Base-by-base conservation (phyloP, 306 rosid species). In the Crotalaria pallida region DNA sequence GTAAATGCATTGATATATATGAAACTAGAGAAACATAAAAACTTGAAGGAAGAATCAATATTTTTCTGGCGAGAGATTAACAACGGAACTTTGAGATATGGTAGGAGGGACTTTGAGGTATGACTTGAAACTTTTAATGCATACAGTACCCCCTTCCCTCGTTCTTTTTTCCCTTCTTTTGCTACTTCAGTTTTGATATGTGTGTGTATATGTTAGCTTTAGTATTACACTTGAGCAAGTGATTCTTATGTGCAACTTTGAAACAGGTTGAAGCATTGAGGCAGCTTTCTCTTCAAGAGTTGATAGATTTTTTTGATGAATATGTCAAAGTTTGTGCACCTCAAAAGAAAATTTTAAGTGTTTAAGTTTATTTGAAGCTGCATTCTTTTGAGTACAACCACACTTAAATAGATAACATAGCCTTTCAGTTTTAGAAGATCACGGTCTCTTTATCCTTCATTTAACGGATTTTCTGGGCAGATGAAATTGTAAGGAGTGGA, bases 101-200 rank as follows among this genome's bases (percentile, higher is more conserved):
- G 88, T 69, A 80, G 98, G 75, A 94, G 66, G 83, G 95, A 88
- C 71, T 60, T 79, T 24, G 97, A 94, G 98, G 98, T 94, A 94
- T 62, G 76, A 40, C 36, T 71, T 4, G 61, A 48, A 70, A 36
- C 0, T n/a, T n/a, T n/a, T n/a, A n/a, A n/a, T n/a, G n/a, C n/a
- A n/a, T n/a, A n/a, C n/a, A n/a, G n/a, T n/a, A n/a, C n/a, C n/a
- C n/a, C n/a, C n/a, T n/a, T n/a, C n/a, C n/a, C n/a, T n/a, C n/a
- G n/a, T n/a, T n/a, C n/a, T n/a, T n/a, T n/a, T n/a, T n/a, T n/a
- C n/a, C n/a, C n/a, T n/a, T n/a, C n/a, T n/a, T n/a, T n/a, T n/a
- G n/a, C n/a, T n/a, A n/a, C n/a, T n/a, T n/a, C n/a, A n/a, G n/a
- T n/a, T n/a, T n/a, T n/a, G n/a, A n/a, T n/a, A n/a, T n/a, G n/a